Evolutionary conservation across 2,329 filamentous ascomycete species (phyloP).

Genomic region (Bipolaris gigantea): DNA sequence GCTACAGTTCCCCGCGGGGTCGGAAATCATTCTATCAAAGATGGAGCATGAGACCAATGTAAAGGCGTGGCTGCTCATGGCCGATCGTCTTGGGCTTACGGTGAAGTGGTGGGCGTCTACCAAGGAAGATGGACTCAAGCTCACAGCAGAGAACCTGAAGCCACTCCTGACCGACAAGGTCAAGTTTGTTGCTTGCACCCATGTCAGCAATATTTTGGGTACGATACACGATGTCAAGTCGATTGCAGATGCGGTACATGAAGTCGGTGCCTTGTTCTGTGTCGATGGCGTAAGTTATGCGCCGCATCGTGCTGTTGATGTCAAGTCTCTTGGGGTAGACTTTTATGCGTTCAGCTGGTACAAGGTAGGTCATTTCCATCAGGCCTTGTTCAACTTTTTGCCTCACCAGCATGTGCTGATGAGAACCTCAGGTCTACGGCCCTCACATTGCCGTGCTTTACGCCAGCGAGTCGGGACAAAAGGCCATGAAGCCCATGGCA

Average conservation of each 20-base stretch:
- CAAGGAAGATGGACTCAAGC: conserved; percentile 56
- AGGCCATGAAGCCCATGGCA: conserved; percentile 59
- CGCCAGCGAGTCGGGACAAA: conserved; percentile 60
- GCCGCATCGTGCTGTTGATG: conserved; percentile 71
- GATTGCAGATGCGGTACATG: conserved; percentile 57
- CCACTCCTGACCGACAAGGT: conserved; percentile 65
- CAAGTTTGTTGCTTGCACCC: conserved; percentile 71
- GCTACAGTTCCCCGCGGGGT: conserved; percentile 46
- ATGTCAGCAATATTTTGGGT: conserved; percentile 73
- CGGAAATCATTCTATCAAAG: conserved; percentile 70
- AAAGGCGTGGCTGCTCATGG: conserved; percentile 71
- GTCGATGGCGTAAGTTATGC: conserved; percentile 79
- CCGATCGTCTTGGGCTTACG: conserved; percentile 60
- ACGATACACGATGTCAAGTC: conserved; percentile 66
- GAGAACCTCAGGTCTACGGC: conserved; percentile 62
- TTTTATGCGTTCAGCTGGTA: conserved; percentile 83
- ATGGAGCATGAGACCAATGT: conserved; percentile 80
- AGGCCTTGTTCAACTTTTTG: not conserved
- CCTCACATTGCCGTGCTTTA: conserved; percentile 75
- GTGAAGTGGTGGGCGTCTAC: conserved; percentile 70
- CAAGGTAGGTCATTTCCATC: conserved; percentile 52
- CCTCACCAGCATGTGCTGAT: not conserved
- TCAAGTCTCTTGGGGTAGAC: conserved; percentile 68
- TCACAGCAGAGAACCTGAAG: conserved; percentile 60
- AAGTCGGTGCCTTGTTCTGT: conserved; percentile 62